Evolutionary conservation across 192 early-diverging fungal genomes (phyloP).

Genomic region (Linnemannia elongata): DNA sequence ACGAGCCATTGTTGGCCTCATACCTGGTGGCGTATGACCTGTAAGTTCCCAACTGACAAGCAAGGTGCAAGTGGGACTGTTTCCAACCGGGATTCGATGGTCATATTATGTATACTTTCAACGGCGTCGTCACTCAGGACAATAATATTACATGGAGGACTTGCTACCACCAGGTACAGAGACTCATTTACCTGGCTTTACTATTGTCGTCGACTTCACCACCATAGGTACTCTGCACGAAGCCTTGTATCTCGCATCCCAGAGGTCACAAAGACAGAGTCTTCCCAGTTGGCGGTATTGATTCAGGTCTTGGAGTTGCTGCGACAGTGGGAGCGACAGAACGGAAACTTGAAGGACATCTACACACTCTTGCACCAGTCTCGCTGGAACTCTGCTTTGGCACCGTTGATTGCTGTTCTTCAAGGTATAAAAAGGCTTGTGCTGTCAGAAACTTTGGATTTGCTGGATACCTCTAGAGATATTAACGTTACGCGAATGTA

Average conservation of each 20-base stretch:
- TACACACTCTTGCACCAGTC: conserved; percentile 43
- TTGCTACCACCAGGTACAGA: not conserved
- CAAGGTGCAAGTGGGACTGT: not conserved
- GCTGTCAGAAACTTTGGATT: too few species aligned
- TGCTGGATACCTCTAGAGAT: not conserved
- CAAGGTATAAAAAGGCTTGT: conserved; percentile 26
- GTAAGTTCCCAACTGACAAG: conserved; percentile 17
- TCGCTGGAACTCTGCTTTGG: conserved; percentile 42
- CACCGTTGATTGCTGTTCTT: conserved; percentile 37
- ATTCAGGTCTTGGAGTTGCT: conserved; percentile 39
- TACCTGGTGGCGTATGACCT: conserved; percentile 49
- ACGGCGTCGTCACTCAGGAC: not conserved
- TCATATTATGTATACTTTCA: not conserved
- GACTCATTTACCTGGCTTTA: not conserved
- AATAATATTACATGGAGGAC: not conserved
- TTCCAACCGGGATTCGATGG: not conserved
- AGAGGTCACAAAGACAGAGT: conserved; percentile 28
- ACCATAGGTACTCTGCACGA: conserved; percentile 34
- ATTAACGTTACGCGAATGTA: not conserved
- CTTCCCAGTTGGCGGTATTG: conserved; percentile 29
- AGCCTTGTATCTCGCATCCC: conserved; percentile 40
- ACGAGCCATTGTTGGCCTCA: conserved; percentile 43
- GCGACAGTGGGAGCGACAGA: conserved; percentile 53
- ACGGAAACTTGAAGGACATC: conserved; percentile 44
- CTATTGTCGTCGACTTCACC: not conserved